Percentiles rank a stretch among this genome's conserved stretches.
Evolutionary conservation across 2,329 filamentous ascomycete genomes (phyloP).

Genomic region (Tolypocladium tundrense): DNA sequence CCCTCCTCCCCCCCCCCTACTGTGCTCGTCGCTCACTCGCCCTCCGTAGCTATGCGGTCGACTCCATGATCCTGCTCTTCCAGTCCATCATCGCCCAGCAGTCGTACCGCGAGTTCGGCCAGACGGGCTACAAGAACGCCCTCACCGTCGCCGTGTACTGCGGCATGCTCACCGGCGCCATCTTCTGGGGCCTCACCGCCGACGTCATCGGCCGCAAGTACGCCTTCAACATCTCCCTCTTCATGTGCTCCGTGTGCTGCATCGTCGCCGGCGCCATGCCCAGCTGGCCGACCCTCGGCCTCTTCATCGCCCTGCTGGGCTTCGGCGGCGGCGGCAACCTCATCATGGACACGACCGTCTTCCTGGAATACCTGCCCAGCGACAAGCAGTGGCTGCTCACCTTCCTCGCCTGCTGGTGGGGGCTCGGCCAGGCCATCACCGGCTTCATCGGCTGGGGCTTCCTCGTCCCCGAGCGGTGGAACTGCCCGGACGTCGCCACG

Average conservation of each 20-base stretch:
- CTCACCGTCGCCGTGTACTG: constrained; percentile 53
- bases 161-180: constrained; percentile 42
- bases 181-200: constrained; percentile 60
- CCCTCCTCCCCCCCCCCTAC: not conserved
- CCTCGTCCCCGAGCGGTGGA: constrained; percentile 37
- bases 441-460: constrained; percentile 34
- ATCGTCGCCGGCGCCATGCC: constrained; percentile 58
- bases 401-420: constrained; percentile 38
- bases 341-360: constrained; percentile 40
- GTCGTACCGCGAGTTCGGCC: constrained; percentile 49
- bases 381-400: constrained; percentile 37
- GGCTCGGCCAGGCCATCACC: constrained; percentile 37
- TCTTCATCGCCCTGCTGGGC: constrained; percentile 52
- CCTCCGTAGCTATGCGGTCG: constrained; percentile 32
- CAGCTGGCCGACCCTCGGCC: constrained; percentile 53
- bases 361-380: constrained; percentile 39
- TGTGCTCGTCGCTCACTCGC: not conserved
- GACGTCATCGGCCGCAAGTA: constrained; percentile 59
- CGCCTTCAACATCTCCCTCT: constrained; percentile 58
- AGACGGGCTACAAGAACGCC: constrained; percentile 41
- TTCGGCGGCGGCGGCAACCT: constrained; percentile 49
- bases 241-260: constrained; percentile 46
- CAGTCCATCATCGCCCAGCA: constrained; percentile 52
- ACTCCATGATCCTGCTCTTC: constrained; percentile 38
- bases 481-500: constrained; percentile 30